phyloP scores from a whole-genome alignment of 192 early-diverging fungal species.

The Pilaira anomala region DNA sequence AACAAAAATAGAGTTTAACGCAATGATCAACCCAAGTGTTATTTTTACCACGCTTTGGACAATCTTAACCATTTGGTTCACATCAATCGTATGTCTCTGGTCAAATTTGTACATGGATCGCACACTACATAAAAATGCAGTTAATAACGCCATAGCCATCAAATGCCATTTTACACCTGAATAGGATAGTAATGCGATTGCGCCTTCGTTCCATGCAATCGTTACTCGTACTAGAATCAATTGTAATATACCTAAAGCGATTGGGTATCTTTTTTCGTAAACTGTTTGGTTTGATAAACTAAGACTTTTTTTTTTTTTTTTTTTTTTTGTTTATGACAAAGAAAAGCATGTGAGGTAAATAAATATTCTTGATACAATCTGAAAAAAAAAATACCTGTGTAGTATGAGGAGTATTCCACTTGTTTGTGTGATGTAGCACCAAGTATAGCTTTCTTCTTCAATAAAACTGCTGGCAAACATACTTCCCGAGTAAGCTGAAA shows the following conservation, averaged over 20 bases:
- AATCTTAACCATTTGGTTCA: slow-evolving; percentile 12
- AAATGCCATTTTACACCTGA: neutral
- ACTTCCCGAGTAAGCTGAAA: slow-evolving; percentile 50
- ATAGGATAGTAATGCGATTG: neutral
- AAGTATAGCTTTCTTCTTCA: slow-evolving; percentile 74
- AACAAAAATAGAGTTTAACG: slow-evolving; percentile 14
- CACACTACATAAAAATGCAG: neutral
- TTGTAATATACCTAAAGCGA: slow-evolving; percentile 14
- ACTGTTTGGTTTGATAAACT: neutral
- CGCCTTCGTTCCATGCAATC: slow-evolving; percentile 45
- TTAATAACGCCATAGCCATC: neutral
- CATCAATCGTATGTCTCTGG: neutral
- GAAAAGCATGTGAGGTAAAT: neutral
- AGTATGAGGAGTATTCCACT: slow-evolving; percentile 44
- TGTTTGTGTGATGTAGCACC: slow-evolving; percentile 72
- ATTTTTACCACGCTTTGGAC: slow-evolving; percentile 14
- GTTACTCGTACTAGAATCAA: slow-evolving; percentile 40
- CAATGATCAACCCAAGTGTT: neutral
- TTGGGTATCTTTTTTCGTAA: neutral
- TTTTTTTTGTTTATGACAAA: neutral
- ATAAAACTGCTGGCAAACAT: slow-evolving; percentile 67
- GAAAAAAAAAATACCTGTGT: slow-evolving; percentile 34
- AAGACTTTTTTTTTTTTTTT: neutral
- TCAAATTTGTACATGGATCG: neutral
- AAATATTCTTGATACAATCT: neutral